These are phyloP conservation scores for Biscogniauxia mediterranea DNA, from an alignment of 2,329 filamentous ascomycete genomes.

Conservation along the genomic window DNA sequence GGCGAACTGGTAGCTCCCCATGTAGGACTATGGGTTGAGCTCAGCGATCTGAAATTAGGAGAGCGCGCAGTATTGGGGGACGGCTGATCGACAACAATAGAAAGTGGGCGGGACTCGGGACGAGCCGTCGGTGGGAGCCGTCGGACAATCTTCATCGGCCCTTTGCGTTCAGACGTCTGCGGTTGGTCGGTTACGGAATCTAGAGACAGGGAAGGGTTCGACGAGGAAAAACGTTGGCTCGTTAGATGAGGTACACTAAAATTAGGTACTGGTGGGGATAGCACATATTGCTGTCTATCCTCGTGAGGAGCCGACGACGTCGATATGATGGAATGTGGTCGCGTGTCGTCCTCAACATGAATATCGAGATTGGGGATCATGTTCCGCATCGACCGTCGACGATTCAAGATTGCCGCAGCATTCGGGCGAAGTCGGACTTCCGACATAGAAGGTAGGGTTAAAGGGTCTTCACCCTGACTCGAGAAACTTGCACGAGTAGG, in stretches of 20 bases:
- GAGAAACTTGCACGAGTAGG: constrained; percentile 53
- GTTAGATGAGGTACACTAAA: constrained; percentile 52
- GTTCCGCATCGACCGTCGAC: constrained; percentile 52
- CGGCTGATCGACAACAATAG: constrained; percentile 53
- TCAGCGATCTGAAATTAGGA: constrained; percentile 11
- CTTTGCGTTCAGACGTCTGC: constrained; percentile 25
- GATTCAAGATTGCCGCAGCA: constrained; percentile 48
- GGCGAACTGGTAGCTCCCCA: constrained; percentile 9
- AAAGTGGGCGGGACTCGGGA: constrained; percentile 50
- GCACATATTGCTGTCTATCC: constrained; percentile 24
- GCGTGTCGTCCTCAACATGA: constrained; percentile 28
- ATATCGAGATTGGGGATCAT: constrained; percentile 44
- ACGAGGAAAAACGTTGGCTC: constrained; percentile 45
- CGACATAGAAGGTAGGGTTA: constrained; percentile 16
- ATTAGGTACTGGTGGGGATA: constrained; percentile 41
- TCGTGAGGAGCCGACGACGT: constrained; percentile 21
- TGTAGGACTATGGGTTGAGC: constrained; percentile 2
- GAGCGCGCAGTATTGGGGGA: constrained; percentile 39
- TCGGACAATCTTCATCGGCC: constrained; percentile 26
- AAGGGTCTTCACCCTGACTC: constrained; percentile 35
- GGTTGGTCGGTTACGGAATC: constrained; percentile 16
- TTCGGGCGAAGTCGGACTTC: constrained; percentile 50
- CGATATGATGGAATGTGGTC: constrained; percentile 27
- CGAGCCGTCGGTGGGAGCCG: constrained; percentile 47
- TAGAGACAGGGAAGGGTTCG: constrained; percentile 27